Evolutionary conservation across 1,284 basidiomycete species (phyloP).

Genomic region (Phlebopus sp.): DNA sequence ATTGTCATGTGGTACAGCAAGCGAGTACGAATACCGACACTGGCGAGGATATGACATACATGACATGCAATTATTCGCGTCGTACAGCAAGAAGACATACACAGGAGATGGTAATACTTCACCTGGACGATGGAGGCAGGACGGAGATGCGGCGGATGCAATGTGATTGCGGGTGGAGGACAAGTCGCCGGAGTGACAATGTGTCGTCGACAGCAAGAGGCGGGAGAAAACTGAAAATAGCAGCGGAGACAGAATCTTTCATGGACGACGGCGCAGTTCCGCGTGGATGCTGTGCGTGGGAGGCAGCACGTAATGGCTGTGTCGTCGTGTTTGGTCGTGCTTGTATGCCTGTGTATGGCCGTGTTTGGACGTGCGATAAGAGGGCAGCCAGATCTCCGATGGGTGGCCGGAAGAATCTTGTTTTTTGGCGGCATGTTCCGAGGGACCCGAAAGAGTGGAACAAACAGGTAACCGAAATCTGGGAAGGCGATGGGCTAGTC

Average conservation of each 20-base stretch:
- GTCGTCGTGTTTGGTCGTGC: slow-evolving; percentile 20
- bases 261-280: slow-evolving; percentile 16
- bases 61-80: too few relatives aligned
- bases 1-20: too few relatives aligned
- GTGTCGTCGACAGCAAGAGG: too few relatives aligned
- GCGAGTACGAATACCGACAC: too few relatives aligned
- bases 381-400: slow-evolving; percentile 18
- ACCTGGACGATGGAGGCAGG: too few relatives aligned
- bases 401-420: slow-evolving; percentile 17
- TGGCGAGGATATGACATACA: too few relatives aligned
- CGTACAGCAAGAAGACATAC: too few relatives aligned
- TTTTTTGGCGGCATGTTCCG: slow-evolving; percentile 33
- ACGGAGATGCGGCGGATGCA: too few relatives aligned
- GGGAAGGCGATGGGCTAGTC: slow-evolving; percentile 31
- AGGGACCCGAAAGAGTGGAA: slow-evolving; percentile 29
- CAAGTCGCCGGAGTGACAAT: neutral
- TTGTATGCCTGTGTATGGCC: too few relatives aligned
- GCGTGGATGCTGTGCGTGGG: slow-evolving; percentile 33
- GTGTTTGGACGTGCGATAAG: slow-evolving; percentile 17
- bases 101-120: too few relatives aligned
- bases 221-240: neutral
- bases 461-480: slow-evolving; percentile 40
- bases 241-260: neutral
- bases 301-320: slow-evolving; percentile 33
- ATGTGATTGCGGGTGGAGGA: too few relatives aligned